phyloP scores from a whole-genome alignment of 2,329 filamentous ascomycete species.

The Proliferodiscus dingleyae region DNA sequence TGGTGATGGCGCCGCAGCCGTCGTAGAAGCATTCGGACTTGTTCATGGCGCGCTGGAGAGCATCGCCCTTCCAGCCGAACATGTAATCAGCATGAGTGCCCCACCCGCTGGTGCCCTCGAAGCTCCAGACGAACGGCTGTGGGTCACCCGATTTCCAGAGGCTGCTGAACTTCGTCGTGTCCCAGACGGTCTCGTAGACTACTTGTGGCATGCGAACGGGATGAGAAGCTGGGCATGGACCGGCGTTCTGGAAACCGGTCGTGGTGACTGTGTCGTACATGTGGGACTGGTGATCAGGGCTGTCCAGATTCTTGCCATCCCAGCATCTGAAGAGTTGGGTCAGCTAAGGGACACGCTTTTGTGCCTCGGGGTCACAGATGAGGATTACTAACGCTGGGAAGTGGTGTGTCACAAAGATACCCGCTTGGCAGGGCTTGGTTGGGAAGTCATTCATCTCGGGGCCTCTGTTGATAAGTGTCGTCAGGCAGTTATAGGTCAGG shows the following conservation, averaged over 20 bases:
- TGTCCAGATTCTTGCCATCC: slow-evolving; percentile 19
- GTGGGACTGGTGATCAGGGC: slow-evolving; percentile 19
- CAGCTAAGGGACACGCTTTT: not conserved
- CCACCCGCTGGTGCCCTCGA: slow-evolving; percentile 37
- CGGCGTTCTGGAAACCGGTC: slow-evolving; percentile 15
- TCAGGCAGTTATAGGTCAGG: slow-evolving; percentile 12
- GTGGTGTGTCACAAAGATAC: slow-evolving; percentile 32
- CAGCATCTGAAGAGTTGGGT: slow-evolving; percentile 17
- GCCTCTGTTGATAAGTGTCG: slow-evolving; percentile 6
- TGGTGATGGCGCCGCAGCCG: slow-evolving; percentile 39
- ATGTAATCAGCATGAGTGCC: slow-evolving; percentile 49
- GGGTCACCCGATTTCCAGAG: slow-evolving; percentile 40
- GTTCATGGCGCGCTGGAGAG: slow-evolving; percentile 45
- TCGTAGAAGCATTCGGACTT: slow-evolving; percentile 42
- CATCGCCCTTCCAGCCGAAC: slow-evolving; percentile 47
- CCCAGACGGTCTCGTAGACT: slow-evolving; percentile 46
- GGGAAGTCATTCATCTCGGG: slow-evolving; percentile 11
- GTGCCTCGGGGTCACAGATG: too few species aligned
- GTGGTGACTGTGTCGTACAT: slow-evolving; percentile 25
- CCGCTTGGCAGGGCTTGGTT: slow-evolving; percentile 24
- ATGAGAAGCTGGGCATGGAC: slow-evolving; percentile 28
- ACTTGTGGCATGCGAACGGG: slow-evolving; percentile 44
- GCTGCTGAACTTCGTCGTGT: slow-evolving; percentile 37
- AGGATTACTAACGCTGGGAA: slow-evolving; percentile 22
- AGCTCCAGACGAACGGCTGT: slow-evolving; percentile 40